These are phyloP conservation scores for Cylindricascospora bacillispora DNA, from an alignment of 1,139 yeast genomes.

Conservation along the genomic window DNA sequence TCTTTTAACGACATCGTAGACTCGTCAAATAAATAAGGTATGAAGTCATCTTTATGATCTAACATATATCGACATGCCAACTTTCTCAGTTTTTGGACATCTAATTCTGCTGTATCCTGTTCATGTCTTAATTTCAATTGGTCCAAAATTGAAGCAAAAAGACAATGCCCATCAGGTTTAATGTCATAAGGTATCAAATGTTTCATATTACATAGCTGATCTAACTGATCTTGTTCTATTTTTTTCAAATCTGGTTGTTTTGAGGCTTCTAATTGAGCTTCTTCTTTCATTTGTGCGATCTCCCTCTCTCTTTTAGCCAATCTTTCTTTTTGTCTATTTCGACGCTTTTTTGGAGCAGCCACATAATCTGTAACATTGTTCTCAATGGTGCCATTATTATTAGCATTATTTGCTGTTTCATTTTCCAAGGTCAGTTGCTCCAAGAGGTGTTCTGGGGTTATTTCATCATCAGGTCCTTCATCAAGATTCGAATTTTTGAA, in stretches of 20 bases:
- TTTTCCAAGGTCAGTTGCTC: constrained; percentile 38
- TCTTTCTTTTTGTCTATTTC: constrained; percentile 79
- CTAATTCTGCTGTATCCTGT: constrained; percentile 5
- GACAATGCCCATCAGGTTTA: constrained; percentile 87
- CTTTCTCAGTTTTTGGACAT: constrained; percentile 44
- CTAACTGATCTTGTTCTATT: constrained; percentile 58
- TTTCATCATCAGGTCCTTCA: constrained; percentile 27
- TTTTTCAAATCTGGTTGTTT: constrained; percentile 52
- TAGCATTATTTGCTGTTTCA: constrained; percentile 11
- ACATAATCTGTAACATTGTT: background rate
- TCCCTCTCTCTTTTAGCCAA: constrained; percentile 67
- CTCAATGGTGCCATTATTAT: constrained; percentile 11
- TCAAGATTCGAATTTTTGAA: constrained; percentile 4
- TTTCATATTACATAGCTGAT: constrained; percentile 36
- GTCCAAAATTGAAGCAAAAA: constrained; percentile 75
- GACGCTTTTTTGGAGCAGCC: constrained; percentile 16
- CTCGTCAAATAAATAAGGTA: constrained; percentile 78
- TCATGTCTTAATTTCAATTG: constrained; percentile 47
- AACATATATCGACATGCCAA: constrained; percentile 57
- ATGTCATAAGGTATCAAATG: constrained; percentile 50
- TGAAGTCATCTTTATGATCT: constrained; percentile 51
- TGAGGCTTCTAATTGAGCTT: constrained; percentile 63
- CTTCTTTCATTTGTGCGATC: constrained; percentile 44
- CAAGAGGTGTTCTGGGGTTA: constrained; percentile 53
- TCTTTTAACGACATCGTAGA: constrained; percentile 48